Evolutionary conservation across 345 rosid genomes (phyloP), one percentile per base, ranked within the genome.

Genomic region (Sonneratia alba): DNA sequence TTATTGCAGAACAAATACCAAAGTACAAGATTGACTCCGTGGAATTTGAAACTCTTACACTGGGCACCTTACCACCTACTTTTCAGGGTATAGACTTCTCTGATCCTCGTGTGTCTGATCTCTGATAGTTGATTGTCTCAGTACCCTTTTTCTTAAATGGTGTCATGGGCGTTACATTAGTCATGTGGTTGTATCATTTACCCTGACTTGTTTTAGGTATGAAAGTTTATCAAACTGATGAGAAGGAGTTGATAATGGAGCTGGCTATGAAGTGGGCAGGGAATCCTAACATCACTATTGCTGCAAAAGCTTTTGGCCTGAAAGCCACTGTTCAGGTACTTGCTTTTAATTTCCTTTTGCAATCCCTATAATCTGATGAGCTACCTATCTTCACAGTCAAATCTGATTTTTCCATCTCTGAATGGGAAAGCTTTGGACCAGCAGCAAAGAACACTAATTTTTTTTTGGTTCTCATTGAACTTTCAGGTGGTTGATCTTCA

Each of bases 191-290:
- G 18, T 53, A 36, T 42, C 27, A 6, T 19, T 55, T 61, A 61
- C 24, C 36, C 16, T 61, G 6, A 27, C 24, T 3, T 27, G 19
- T 53, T 22, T 19, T 75, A 96, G 99, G 99, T 66, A 90, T 95
- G 92, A 95, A 95, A 86, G 92, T 87, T 56, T 95, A 89, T 77
- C 79, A 78, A 69, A 92, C 96, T 61, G 97, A 92, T 82, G 98
- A 95, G 80, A 95, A 92, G 84, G 98, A 95, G 77, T 45, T 95
- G 77, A 92, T 92, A 32, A 90, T 95, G 97, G 99, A 95, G 73
- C 84, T 91, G 72, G 75, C 87, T 32, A 5, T 92, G 68, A 95
- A 92, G 75, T 95, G 96, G 98, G 99, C 97, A 22, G 99, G 89
- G 72, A 95, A 92, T 77, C 98, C 99, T 22, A 90, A 92, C 75